Evolutionary conservation across 306 rosid species (phyloP).

Genomic region (Arachis stenosperma): DNA sequence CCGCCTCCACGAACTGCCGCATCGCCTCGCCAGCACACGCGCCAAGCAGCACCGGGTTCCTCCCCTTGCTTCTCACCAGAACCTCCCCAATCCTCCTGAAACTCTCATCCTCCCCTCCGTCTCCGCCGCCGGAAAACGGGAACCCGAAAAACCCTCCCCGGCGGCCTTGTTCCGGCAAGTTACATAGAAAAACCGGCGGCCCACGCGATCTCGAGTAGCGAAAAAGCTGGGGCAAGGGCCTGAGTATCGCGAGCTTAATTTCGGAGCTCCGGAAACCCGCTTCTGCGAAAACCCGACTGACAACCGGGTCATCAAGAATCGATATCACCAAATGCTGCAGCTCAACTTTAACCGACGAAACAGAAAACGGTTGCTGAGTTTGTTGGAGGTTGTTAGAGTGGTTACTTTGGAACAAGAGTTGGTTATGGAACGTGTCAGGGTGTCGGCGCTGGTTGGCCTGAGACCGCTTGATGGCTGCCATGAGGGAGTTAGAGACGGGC

Average conservation of each 20-base stretch:
- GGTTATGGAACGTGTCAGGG: conserved; percentile 56
- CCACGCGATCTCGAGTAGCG: conserved; percentile 52
- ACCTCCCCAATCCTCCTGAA: conserved; percentile 75
- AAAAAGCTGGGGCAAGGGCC: conserved; percentile 72
- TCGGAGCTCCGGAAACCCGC: conserved; percentile 99
- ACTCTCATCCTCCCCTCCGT: conserved; percentile 42
- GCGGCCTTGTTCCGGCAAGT: conserved; percentile 55
- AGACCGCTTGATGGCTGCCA: conserved; percentile 96
- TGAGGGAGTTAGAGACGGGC: conserved; percentile 92
- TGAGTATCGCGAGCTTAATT: conserved; percentile 73
- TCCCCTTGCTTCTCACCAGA: conserved; percentile 55
- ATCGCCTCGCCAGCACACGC: conserved; percentile 70
- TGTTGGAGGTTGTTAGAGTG: background rate
- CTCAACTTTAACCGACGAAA: conserved; percentile 76
- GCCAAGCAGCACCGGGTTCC: conserved; percentile 84
- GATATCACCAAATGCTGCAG: conserved; percentile 81
- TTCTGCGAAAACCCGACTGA: conserved; percentile 88
- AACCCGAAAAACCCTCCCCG: conserved; percentile 47
- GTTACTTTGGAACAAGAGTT: conserved; percentile 69
- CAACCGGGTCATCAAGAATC: conserved; percentile 94
- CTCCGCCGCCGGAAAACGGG: conserved; percentile 51
- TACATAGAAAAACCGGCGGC: conserved; percentile 73
- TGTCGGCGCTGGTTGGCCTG: conserved; percentile 94
- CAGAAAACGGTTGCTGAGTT: conserved; percentile 59
- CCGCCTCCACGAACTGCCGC: conserved; percentile 49